Evolutionary conservation across 192 early-diverging fungal genomes (phyloP), one percentile per base, ranked within the genome.

Genomic region (Backusella tuberculispora): DNA sequence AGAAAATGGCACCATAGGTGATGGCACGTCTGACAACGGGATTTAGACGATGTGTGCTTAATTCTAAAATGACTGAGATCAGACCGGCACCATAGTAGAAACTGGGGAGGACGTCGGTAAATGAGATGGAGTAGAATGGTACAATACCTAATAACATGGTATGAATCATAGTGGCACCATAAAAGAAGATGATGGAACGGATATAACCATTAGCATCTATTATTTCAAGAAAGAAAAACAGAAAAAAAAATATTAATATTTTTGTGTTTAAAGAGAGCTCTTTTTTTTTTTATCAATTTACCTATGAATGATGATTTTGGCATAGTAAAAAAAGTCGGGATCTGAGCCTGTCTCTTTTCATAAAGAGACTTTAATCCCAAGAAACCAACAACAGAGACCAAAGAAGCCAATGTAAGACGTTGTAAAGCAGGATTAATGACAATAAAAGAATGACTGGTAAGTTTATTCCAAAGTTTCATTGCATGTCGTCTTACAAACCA

Each of bases 401-500:
- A 46, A 44, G 40, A 34, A 34, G 29, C 15, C n/a, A 70, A 45
- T 26, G 43, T 45, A 21, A 70, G 26, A 34, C 68, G 44, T 8
- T 47, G 74, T 17, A 75, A 24, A 6, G 41, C 17, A 47, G 65
- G 66, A 45, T 75, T 63, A 9, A 69, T 9, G 12, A 75, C 47
- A 46, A 75, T 9, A 68, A 53, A 75, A 5, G 66, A 75, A 14
- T 44, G 38, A 8, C 74, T 65, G 2, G 46, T 19, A 13, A 75
- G 26, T 65, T 68, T 66, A 48, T 67, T 19, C 74, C 74, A 75
- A 12, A 75, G 19, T 13, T 60, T 60, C 29, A 40, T 48, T 21
- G 6, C 24, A 7, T 21, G 19, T 48, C 14, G 24, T 63, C n/a
- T 15, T 29, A 17, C 43, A 60, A 17, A 60, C 44, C 21, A 65